Evolutionary conservation across 2,329 filamentous ascomycete genomes (phyloP), one percentile per base, ranked within the genome.

Genomic region (Colletotrichum ledebouriae): DNA sequence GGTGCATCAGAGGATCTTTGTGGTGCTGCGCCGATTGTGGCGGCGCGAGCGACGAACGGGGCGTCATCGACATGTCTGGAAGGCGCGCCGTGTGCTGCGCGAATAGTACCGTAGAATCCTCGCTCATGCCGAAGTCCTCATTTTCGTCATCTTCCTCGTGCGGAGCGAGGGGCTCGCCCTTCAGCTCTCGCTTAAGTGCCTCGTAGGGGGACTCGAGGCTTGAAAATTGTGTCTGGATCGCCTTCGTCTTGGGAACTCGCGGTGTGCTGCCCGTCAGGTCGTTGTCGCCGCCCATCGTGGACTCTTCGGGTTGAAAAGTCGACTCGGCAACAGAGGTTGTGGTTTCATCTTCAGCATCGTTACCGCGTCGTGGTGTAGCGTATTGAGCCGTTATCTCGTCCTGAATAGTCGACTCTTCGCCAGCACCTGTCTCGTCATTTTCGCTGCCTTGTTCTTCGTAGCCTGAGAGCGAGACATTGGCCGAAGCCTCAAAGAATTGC

Each of bases 401-500:
- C n/a, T 86, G 85, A 64, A 87, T 82, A 0, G 86, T 86, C 1
- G 83, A 84, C 77, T 81, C 87, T 74, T 86, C 85, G 17, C 86
- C 83, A 25, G 78, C 80, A 1, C 75, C 81, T 55, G 79, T 83
- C 64, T 75, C 86, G 75, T 87, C 88, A n/a, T 92, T 90, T 2
- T 85, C 83, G 62, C 92, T 90, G 13, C 88, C 88, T 22, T 90
- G 85, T 76, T 97, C 94, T 77, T 97, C 95, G 79, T 99, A 98
- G 33, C 94, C 94, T 0, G 94, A 97, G 11, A 99, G 87, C 11
- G 95, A 97, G 29, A 99, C 95, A 75, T 99, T 98, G 77, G 96
- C 96, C 55, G 94, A 97, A 41, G 96, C 94, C 82, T 99, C 96
- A 80, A 99, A 99, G 84, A 99, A 99, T 83, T 98, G 94, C 81